phyloP scores from a whole-genome alignment of 2,329 filamentous ascomycete species.

The Trichoderma gracile region DNA sequence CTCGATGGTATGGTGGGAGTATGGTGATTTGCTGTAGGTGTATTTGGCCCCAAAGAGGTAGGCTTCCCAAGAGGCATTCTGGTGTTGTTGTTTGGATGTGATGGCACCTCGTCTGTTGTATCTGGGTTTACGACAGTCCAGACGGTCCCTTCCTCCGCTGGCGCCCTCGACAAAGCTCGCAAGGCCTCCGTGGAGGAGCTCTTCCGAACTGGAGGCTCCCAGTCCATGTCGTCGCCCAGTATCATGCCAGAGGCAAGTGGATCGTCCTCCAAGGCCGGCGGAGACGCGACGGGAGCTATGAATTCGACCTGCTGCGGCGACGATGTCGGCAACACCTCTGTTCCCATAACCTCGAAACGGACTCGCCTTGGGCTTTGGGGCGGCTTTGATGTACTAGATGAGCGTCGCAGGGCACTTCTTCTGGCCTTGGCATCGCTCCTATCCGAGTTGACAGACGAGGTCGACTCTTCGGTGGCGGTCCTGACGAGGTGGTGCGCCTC shows the following conservation, averaged over 20 bases:
- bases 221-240: slow-evolving; percentile 43
- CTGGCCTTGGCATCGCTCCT: slow-evolving; percentile 52
- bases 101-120: slow-evolving; percentile 32
- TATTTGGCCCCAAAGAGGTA: not conserved
- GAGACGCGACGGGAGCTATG: slow-evolving; percentile 34
- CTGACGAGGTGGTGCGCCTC: slow-evolving; percentile 41
- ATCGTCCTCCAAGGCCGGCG: slow-evolving; percentile 33
- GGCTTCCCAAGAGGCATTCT: not conserved
- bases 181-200: slow-evolving; percentile 58
- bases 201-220: slow-evolving; percentile 51
- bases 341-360: slow-evolving; percentile 61
- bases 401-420: slow-evolving; percentile 59
- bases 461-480: slow-evolving; percentile 47
- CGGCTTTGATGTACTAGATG: slow-evolving; percentile 53
- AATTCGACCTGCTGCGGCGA: slow-evolving; percentile 50
- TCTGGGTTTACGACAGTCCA: slow-evolving; percentile 52
- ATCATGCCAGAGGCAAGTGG: slow-evolving; percentile 36
- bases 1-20: not conserved
- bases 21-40: not conserved
- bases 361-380: slow-evolving; percentile 60
- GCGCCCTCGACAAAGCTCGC: slow-evolving; percentile 52
- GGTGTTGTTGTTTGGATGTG: slow-evolving; percentile 24
- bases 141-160: slow-evolving; percentile 52
- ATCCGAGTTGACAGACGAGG: slow-evolving; percentile 55
- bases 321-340: slow-evolving; percentile 60